Evolutionary conservation across 2,329 filamentous ascomycete species (phyloP), one percentile per base, ranked within the genome.

Genomic region (Neospermospora avenae): DNA sequence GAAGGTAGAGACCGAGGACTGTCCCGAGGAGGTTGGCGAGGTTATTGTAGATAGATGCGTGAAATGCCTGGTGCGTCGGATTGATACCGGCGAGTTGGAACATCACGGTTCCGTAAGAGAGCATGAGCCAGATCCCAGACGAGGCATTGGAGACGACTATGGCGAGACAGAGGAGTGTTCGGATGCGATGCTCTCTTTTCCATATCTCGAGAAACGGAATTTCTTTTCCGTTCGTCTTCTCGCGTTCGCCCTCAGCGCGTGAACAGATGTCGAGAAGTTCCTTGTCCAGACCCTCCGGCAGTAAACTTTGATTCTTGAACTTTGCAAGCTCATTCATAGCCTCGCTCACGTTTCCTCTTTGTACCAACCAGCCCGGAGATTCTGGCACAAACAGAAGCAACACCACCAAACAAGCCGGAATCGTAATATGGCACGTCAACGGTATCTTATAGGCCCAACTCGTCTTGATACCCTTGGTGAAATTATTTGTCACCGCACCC

Each of bases 101-200:
- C 54, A 72, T 70, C 53, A 69, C 71, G 3, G 68, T 69, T 54
- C 67, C 67, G 62, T 71, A 72, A 3, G 66, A 65, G 31, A 72
- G 49, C 28, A 71, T 64, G 18, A 73, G 66, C 68, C 68, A 70
- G 14, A 69, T 55, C 4, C 71, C 71, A 7, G 70, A 68, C 0
- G 69, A 67, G 14, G 70, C 65, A 22, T 68, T 67, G 2, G 67
- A 70, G 6, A 66, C 44, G 35, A 67, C 63, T 6, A 66, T 57
- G 8, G 52, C 48, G 20, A 46, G 7, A 31, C 57, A 59, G 49
- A 59, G 48, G 24, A 59, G 39, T 11, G 57, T 59, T 3, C 49
- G 48, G 14, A 42, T 22, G 1, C 41, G 53, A 20, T 45, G 11
- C 3, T 14, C 5, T 6, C 13, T 4, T 4, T 14, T 45, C 24